phyloP scores from a whole-genome alignment of 2,329 filamentous ascomycete species.

The Trichophaea hybrida region DNA sequence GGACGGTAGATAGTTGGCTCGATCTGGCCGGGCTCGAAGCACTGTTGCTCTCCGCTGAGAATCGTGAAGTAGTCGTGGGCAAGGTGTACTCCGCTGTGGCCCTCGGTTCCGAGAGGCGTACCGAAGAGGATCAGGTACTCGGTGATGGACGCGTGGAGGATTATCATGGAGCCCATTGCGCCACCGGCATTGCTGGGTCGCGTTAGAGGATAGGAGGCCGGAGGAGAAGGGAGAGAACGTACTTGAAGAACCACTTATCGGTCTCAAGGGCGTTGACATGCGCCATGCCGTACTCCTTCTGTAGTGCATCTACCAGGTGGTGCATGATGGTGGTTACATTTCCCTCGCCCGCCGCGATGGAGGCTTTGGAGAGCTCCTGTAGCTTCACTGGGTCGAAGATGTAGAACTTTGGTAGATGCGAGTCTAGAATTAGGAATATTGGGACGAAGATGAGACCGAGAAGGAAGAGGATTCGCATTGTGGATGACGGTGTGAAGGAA shows the following conservation, averaged over 20 bases:
- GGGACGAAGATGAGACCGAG: conserved; percentile 10
- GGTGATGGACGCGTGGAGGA: conserved; percentile 73
- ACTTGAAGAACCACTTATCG: conserved; percentile 77
- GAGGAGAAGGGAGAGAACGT: neutral
- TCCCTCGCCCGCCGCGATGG: conserved; percentile 54
- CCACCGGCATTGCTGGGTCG: conserved; percentile 55
- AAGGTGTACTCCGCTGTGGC: conserved; percentile 75
- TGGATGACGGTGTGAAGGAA: neutral
- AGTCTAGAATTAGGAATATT: conserved; percentile 14
- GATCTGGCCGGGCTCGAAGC: conserved; percentile 56
- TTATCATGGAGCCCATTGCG: conserved; percentile 83
- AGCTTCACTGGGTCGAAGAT: conserved; percentile 58
- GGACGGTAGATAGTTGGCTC: conserved; percentile 54
- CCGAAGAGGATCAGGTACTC: conserved; percentile 87
- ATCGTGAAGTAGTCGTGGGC: conserved; percentile 95
- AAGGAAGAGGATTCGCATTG: conserved; percentile 4
- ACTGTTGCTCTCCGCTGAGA: conserved; percentile 59
- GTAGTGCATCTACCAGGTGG: conserved; percentile 45
- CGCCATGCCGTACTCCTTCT: conserved; percentile 29
- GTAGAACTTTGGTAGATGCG: conserved; percentile 42
- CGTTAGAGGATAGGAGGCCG: neutral
- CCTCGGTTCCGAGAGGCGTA: conserved; percentile 69
- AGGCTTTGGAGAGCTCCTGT: conserved; percentile 51
- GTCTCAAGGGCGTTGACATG: conserved; percentile 46
- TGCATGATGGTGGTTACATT: conserved; percentile 47